Evolutionary conservation across 2,329 filamentous ascomycete genomes (phyloP), one percentile per base, ranked within the genome.

Genomic region (Zymoseptoria passerinii): DNA sequence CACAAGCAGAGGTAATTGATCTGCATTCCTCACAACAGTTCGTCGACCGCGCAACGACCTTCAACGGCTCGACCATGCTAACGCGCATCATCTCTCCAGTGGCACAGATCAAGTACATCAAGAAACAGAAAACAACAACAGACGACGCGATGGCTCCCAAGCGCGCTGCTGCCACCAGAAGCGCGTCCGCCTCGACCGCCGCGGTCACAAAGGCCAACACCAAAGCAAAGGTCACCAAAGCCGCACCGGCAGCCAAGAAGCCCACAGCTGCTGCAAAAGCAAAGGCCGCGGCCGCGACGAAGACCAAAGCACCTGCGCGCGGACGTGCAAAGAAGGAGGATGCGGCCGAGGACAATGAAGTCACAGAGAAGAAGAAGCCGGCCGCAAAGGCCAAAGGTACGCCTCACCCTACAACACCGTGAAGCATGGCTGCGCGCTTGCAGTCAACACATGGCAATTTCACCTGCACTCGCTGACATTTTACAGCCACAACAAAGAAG

Each of bases 51-150:
- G 35, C 53, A 54, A 54, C 53, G 35, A 44, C 35, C 35, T 44
- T 13, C 35, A 44, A 44, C 35, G 35, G 35, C 53, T 48, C 19
- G 18, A 28, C 53, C 52, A 18, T 44, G 28, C 29, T 18, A 27
- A 53, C 55, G 55, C 50, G 56, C 56, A 3, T 4, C 5, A 40
- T 20, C n/a, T 23, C 23, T 50, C 48, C 51, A 63, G 64, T 68
- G 67, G 67, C 67, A 27, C 66, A 67, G 52, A 66, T 68, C 55
- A 69, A 69, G 56, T 67, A 67, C 57, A 65, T 68, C 61, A 69
- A 68, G 57, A 63, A 65, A 49, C 63, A 58, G 23, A 62, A 63
- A 56, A 59, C 63, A 18, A 58, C 61, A 54, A 57, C 61, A 54
- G 53, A 61, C 52, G 60, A 54, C 28, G 56, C 63, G 52, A 62